These are phyloP conservation scores for Hemisphaericaspora nanyangensis DNA, from an alignment of 805 yeast genomes.

Conservation along the genomic window DNA sequence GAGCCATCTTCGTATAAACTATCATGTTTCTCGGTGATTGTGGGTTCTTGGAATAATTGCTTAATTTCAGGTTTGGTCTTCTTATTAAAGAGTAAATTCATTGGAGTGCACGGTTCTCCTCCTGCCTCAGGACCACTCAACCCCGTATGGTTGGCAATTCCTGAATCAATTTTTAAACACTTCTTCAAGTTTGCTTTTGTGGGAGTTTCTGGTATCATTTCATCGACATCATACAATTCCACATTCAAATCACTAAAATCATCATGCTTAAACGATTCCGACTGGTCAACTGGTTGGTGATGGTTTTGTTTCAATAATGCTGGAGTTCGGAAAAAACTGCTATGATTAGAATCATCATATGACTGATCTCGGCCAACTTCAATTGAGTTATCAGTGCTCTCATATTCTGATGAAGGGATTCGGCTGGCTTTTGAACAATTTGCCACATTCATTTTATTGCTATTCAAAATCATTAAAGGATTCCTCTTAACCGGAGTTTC, in stretches of 20 bases:
- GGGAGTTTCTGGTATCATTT: conserved; percentile 9
- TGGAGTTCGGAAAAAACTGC: conserved; percentile 28
- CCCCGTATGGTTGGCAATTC: too few relatives aligned
- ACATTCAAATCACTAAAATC: conserved; percentile 7
- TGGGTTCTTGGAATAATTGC: conserved; percentile 1
- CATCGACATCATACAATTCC: conserved; percentile 5
- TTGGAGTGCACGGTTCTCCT: conserved; percentile 9
- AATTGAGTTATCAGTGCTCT: conserved; percentile 26
- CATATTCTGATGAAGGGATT: neutral
- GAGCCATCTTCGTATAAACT: neutral
- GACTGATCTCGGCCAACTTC: conserved; percentile 37
- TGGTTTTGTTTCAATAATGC: conserved; percentile 10
- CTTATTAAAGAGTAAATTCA: conserved; percentile 6
- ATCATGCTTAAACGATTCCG: too few relatives aligned
- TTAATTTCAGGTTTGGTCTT: neutral
- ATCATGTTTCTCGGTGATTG: conserved; percentile 3
- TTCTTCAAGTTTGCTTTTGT: conserved; percentile 3
- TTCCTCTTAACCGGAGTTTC: conserved; percentile 43
- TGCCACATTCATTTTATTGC: conserved; percentile 5
- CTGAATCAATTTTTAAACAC: neutral
- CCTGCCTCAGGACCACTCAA: neutral
- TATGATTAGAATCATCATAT: conserved; percentile 19
- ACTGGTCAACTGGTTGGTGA: conserved; percentile 7
- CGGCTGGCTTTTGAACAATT: neutral
- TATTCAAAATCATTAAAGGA: conserved; percentile 33